Percentiles rank a stretch among this genome's conserved stretches.
phyloP scores from a whole-genome alignment of 2,329 filamentous ascomycete genomes.

The Colletotrichum gloeosporioides region DNA sequence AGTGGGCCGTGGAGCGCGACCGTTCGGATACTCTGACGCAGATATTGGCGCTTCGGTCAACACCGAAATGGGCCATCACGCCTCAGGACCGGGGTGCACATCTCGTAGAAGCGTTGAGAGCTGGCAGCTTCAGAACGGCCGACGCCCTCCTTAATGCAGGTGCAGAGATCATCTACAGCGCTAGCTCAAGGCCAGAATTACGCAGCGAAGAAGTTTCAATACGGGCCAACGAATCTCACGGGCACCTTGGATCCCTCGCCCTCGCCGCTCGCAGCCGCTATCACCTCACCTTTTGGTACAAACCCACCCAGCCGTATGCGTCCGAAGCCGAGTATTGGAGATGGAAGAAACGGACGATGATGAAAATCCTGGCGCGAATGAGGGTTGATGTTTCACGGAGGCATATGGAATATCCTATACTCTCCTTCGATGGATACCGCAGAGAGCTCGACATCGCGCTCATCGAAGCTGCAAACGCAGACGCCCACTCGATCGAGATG shows the following conservation, averaged over 20 bases:
- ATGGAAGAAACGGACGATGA: not conserved
- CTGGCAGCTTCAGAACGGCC: not conserved
- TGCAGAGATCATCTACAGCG: not conserved
- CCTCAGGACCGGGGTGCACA: not conserved
- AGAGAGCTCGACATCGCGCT: not conserved
- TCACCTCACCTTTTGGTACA: not conserved
- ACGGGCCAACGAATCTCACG: no score
- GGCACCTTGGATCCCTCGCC: not conserved
- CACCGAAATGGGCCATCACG: not conserved
- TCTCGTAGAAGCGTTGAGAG: not conserved
- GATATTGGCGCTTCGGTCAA: not conserved
- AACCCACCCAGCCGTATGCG: not conserved
- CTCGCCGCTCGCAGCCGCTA: not conserved
- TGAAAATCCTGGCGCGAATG: not conserved
- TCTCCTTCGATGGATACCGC: not conserved
- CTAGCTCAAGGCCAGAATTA: not conserved
- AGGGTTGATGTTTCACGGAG: not conserved
- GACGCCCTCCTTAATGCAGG: not conserved
- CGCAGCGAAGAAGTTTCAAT: rapidly evolving
- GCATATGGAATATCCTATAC: not conserved
- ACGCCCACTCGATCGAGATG: not conserved
- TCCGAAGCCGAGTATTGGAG: not conserved
- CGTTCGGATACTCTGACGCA: not conserved
- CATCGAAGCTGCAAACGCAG: not conserved
- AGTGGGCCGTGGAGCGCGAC: not conserved